Evolutionary conservation across 352 stramenopile species (phyloP), one percentile per base, ranked within the genome.

Genomic region (Globisporangium lucens): DNA sequence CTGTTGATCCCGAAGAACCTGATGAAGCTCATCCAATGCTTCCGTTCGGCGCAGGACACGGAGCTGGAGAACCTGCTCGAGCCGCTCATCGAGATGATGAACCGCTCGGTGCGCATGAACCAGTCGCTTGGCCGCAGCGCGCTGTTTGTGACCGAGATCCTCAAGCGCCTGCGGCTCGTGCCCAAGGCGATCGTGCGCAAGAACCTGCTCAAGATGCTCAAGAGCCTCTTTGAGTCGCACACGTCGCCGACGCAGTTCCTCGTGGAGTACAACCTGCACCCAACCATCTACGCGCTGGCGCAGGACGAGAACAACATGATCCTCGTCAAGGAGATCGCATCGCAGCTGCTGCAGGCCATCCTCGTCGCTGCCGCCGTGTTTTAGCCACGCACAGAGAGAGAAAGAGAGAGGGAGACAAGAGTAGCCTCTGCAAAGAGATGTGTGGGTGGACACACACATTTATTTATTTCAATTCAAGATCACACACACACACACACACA

Each of bases 201-300:
- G 64, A 96, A 96, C 62, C 69, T 98, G 60, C 85, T 98, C 60
- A 95, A 95, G 70, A 97, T 98, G 77, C 87, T 98, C 62, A 95
- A 97, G 69, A 82, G 78, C 51, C 79, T 98, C 1, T 96, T 97
- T 61, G 88, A 97, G 65, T 86, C 84, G 27, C 90, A 98, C 67
- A 87, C 89, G 15, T 85, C 88, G 30, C 90, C 89, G 1, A 79
- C 78, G 57, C 83, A 96, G 66, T 96, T 98, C 56, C 73, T 97
- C 17, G 76, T 96, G 46, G 89, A 97, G 74, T 95, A 93, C 76
- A 91, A 96, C 38, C 71, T 98, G 9, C 90, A 91, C 27, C 85
- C 81, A 13, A 84, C 83, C 33, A 79, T 97, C 7, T 83, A 87
- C 46, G 66, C 81, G n/a, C 77, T 97, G 24, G 89, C 89, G 24